phyloP scores from a whole-genome alignment of 2,329 filamentous ascomycete species.

The Paraphaeosphaeria minitans region DNA sequence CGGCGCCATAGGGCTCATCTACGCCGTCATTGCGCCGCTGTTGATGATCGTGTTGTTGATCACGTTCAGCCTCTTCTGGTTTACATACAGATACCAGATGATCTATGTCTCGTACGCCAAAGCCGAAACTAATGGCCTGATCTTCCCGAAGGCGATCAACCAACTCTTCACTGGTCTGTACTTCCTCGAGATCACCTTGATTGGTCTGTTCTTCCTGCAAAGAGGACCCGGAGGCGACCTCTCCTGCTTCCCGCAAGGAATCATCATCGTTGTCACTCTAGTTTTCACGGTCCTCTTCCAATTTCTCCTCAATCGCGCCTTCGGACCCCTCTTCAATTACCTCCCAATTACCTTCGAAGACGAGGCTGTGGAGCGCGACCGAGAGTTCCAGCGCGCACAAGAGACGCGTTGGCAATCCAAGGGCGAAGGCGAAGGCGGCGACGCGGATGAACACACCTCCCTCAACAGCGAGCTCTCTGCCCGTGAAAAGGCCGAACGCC shows the following conservation, averaged over 20 bases:
- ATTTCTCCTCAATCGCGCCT: constrained; percentile 77
- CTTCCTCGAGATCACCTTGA: constrained; percentile 87
- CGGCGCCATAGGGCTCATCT: constrained; percentile 88
- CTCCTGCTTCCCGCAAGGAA: constrained; percentile 75
- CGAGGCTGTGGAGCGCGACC: constrained; percentile 87
- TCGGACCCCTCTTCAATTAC: constrained; percentile 84
- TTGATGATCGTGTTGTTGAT: constrained; percentile 93
- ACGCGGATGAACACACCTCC: constrained; percentile 55
- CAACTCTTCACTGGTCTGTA: constrained; percentile 95
- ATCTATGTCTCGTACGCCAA: constrained; percentile 91
- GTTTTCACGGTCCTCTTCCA: constrained; percentile 79
- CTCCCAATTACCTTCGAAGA: constrained; percentile 95
- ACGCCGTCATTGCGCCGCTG: constrained; percentile 84
- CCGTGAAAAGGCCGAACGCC: constrained; percentile 36
- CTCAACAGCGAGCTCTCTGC: constrained; percentile 53
- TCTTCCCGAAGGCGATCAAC: constrained; percentile 92
- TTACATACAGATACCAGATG: constrained; percentile 96
- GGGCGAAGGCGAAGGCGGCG: constrained; percentile 31
- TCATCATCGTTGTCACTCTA: constrained; percentile 79
- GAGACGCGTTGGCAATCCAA: constrained; percentile 68
- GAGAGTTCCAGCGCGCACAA: constrained; percentile 83
- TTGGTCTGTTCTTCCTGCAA: constrained; percentile 87
- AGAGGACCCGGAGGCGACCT: constrained; percentile 59
- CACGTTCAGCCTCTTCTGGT: constrained; percentile 89
- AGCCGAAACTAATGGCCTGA: constrained; percentile 86